A percentile compares a stretch with the other conserved stretches of the same genome.
Evolutionary conservation across 306 rosid genomes (phyloP).

Genomic region (Quercus bicolor): DNA sequence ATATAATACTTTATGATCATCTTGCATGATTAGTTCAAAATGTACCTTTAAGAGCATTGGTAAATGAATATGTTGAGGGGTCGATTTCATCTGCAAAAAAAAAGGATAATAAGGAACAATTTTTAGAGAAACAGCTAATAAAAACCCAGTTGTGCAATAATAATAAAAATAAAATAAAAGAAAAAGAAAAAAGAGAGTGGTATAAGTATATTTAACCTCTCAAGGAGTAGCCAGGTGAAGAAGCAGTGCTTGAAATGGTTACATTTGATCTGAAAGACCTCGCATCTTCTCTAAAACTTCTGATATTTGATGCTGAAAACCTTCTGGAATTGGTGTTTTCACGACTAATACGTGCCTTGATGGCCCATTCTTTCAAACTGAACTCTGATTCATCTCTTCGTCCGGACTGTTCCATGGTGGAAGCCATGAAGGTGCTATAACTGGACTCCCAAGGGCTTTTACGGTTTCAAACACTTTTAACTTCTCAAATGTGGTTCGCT

Average conservation of each 20-base stretch:
- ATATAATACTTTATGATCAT: neutral
- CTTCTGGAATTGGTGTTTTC: conserved; percentile 68
- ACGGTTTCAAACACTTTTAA: neutral
- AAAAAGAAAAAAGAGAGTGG: no score
- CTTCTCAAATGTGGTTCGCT: neutral
- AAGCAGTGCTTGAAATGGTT: conserved; percentile 80
- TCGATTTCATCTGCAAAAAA: conserved; percentile 77
- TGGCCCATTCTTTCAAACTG: conserved; percentile 62
- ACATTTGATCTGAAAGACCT: conserved; percentile 78
- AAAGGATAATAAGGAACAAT: neutral
- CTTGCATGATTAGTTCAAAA: neutral
- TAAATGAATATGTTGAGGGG: conserved; percentile 90
- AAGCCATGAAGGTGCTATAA: conserved; percentile 30
- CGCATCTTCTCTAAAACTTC: conserved; percentile 85
- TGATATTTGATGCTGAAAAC: conserved; percentile 73
- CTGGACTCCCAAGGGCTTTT: neutral
- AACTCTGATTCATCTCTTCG: conserved; percentile 66
- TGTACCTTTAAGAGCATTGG: conserved; percentile 79
- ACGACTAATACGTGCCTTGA: conserved; percentile 47
- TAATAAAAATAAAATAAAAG: neutral
- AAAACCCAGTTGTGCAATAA: neutral
- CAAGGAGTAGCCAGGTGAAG: conserved; percentile 79
- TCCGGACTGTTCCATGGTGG: conserved; percentile 43
- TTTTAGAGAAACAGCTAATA: conserved; percentile 1
- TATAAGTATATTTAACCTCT: conserved; percentile 43